Percentiles rank a stretch among this genome's conserved stretches.
phyloP scores from a whole-genome alignment of 345 rosid genomes.

The Euclidium syriacum region DNA sequence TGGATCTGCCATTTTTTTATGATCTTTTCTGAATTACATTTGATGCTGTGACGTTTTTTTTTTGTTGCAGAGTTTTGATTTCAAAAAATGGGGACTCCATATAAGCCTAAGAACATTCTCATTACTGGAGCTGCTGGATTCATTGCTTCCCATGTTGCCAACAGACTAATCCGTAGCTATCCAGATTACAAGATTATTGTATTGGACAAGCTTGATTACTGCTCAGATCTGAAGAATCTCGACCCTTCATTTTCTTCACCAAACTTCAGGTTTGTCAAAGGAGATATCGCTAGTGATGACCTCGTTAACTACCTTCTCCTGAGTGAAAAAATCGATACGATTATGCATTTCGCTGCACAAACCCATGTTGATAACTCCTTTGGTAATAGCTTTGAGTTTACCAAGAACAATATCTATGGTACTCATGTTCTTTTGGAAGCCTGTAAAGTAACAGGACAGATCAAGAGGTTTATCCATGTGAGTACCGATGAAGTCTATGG shows the following conservation, averaged over 20 bases:
- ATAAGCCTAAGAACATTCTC: slow-evolving; percentile 52
- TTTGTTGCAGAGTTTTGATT: slow-evolving; percentile 15
- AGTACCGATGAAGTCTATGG: slow-evolving; percentile 71
- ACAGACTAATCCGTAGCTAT: slow-evolving; percentile 40
- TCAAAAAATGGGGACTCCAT: slow-evolving; percentile 25
- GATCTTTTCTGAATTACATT: slow-evolving; percentile 5
- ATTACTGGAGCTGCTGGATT: slow-evolving; percentile 70
- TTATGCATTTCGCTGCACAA: slow-evolving; percentile 69
- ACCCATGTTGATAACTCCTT: slow-evolving; percentile 68
- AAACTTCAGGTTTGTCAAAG: slow-evolving; percentile 54
- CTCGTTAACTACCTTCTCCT: slow-evolving; percentile 49
- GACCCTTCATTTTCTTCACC: slow-evolving; percentile 38
- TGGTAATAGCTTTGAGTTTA: slow-evolving; percentile 61
- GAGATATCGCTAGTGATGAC: slow-evolving; percentile 55
- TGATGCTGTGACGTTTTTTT: not conserved
- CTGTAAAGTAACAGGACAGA: slow-evolving; percentile 47
- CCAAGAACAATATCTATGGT: slow-evolving; percentile 58
- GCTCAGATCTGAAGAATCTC: slow-evolving; percentile 55
- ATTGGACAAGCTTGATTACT: slow-evolving; percentile 62
- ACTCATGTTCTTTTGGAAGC: slow-evolving; percentile 70
- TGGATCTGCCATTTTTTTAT: slow-evolving; percentile 8
- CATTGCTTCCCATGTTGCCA: slow-evolving; percentile 56
- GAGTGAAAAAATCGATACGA: slow-evolving; percentile 51
- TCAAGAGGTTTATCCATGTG: slow-evolving; percentile 63
- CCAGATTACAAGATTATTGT: slow-evolving; percentile 55